These are phyloP conservation scores for Asterophora parasitica DNA, from an alignment of 768 basidiomycete species.

Conservation along the genomic window DNA sequence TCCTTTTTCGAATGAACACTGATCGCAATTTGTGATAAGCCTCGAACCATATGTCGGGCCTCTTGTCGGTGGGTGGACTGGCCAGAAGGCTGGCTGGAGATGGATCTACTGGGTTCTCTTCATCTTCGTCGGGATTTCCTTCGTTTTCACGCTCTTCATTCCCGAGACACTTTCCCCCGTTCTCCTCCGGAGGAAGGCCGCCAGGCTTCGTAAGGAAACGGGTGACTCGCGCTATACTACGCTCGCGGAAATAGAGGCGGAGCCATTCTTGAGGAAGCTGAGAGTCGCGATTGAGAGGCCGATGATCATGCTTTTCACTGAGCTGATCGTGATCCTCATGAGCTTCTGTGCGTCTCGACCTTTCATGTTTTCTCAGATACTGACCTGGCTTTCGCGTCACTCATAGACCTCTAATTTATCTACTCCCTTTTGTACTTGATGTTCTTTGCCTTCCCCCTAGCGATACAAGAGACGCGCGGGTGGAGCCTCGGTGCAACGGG, in stretches of 20 bases:
- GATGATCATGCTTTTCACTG: constrained; percentile 6
- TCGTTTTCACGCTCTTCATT: constrained; percentile 36
- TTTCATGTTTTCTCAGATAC: constrained; percentile 14
- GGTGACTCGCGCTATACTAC: constrained; percentile 15
- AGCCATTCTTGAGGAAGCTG: background rate
- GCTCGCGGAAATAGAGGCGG: constrained; percentile 1
- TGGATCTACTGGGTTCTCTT: constrained; percentile 48
- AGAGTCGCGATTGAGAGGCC: background rate
- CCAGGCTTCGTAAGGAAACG: constrained; percentile 34
- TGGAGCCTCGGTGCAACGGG: constrained; percentile 37
- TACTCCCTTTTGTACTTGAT: constrained; percentile 39
- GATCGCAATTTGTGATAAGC: constrained; percentile 12
- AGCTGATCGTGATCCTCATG: constrained; percentile 9
- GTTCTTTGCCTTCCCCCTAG: constrained; percentile 42
- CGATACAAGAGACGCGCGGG: constrained; percentile 34
- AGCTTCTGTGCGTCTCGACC: constrained; percentile 7
- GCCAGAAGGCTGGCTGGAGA: constrained; percentile 39
- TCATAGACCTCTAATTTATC: constrained; percentile 37
- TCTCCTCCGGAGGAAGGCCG: constrained; percentile 39
- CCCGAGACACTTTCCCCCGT: constrained; percentile 49
- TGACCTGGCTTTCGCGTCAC: constrained; percentile 2
- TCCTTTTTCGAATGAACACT: background rate
- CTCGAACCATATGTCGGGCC: constrained; percentile 47
- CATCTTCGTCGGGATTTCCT: constrained; percentile 35
- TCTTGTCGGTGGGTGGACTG: constrained; percentile 45